These are phyloP conservation scores for Berkeleyomyces basicola DNA, from an alignment of 2,329 filamentous ascomycete species.

Conservation along the genomic window DNA sequence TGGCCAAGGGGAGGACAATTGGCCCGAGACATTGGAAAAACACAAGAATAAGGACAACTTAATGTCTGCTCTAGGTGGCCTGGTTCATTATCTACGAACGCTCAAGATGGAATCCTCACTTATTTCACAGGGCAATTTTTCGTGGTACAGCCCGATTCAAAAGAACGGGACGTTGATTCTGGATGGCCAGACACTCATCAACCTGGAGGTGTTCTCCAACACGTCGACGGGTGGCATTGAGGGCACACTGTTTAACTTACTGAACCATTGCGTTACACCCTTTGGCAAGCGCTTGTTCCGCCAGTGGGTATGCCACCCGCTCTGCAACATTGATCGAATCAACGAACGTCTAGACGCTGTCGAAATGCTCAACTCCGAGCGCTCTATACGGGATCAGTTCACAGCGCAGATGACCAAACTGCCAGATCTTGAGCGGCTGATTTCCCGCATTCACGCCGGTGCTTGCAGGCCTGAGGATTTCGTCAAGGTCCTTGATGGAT, in stretches of 20 bases:
- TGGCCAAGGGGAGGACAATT: slow-evolving; percentile 37
- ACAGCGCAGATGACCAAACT: slow-evolving; percentile 76
- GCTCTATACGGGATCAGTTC: slow-evolving; percentile 68
- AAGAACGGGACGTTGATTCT: slow-evolving; percentile 83
- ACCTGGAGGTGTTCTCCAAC: slow-evolving; percentile 94
- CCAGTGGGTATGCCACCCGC: slow-evolving; percentile 92
- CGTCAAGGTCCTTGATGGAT: slow-evolving; percentile 81
- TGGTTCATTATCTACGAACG: slow-evolving; percentile 70
- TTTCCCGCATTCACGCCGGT: slow-evolving; percentile 85
- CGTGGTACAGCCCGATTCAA: slow-evolving; percentile 78
- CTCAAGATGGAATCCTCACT: slow-evolving; percentile 81
- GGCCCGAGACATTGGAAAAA: slow-evolving; percentile 60
- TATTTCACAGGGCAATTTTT: slow-evolving; percentile 79
- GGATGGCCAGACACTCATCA: slow-evolving; percentile 91
- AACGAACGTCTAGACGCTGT: slow-evolving; percentile 90
- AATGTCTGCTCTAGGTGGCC: slow-evolving; percentile 81
- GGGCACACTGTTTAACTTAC: slow-evolving; percentile 74
- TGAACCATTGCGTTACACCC: slow-evolving; percentile 89
- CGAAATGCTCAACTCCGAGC: slow-evolving; percentile 76
- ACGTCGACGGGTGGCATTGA: slow-evolving; percentile 71
- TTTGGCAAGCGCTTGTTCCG: slow-evolving; percentile 94
- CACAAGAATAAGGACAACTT: slow-evolving; percentile 61
- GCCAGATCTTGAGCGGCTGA: slow-evolving; percentile 83
- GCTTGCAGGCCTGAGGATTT: slow-evolving; percentile 87
- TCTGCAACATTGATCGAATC: slow-evolving; percentile 74